These are phyloP conservation scores for Brassica nigra DNA, from an alignment of 345 rosid genomes.

Conservation along the genomic window DNA sequence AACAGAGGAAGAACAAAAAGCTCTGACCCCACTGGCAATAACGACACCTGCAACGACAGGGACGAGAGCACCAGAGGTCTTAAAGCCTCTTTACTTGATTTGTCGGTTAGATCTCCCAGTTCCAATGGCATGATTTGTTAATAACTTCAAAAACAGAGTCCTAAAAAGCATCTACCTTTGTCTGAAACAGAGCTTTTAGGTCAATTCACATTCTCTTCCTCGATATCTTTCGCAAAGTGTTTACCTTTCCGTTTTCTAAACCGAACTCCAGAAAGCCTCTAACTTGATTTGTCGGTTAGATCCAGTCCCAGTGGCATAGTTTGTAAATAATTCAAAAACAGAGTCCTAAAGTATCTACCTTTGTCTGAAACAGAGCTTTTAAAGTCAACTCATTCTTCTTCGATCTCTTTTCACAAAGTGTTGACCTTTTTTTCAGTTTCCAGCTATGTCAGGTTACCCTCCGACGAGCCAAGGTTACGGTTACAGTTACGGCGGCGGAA, in stretches of 20 bases:
- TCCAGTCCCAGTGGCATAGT: slow-evolving; percentile 13
- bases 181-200: not conserved
- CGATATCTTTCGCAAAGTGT: no score
- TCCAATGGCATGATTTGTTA: slow-evolving; percentile 20
- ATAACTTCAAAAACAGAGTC: not conserved
- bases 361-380: not conserved
- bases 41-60: slow-evolving; percentile 86
- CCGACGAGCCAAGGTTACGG: slow-evolving; percentile 70
- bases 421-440: not conserved
- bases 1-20: slow-evolving; percentile 13
- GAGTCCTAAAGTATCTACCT: not conserved
- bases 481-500: slow-evolving; percentile 46
- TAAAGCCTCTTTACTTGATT: not conserved
- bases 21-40: slow-evolving; percentile 84
- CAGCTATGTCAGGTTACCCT: slow-evolving; percentile 37
- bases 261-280: no score
- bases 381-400: not conserved
- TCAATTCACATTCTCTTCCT: no score
- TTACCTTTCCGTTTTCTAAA: no score
- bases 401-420: not conserved
- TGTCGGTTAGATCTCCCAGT: slow-evolving; percentile 20
- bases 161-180: slow-evolving; percentile 2
- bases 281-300: slow-evolving; percentile 28
- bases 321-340: slow-evolving; percentile 10
- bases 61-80: slow-evolving; percentile 9